Conservation (phyloP, 108 stramenopile species). For the Schizochytrium sp. region DNA sequence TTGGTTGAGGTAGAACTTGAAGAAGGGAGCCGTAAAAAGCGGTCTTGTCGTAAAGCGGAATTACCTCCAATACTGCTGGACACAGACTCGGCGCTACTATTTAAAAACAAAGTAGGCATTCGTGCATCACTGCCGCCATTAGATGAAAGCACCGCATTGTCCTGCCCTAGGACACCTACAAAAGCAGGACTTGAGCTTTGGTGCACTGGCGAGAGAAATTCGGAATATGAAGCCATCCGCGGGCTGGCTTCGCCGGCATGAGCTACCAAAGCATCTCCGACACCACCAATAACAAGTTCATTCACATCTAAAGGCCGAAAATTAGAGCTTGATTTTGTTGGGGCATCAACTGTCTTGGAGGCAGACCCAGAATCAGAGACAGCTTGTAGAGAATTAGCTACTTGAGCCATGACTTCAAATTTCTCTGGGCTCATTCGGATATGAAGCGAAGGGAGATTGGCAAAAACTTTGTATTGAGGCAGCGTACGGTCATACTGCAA, state of each 20-base stretch:
- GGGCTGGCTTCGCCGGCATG: neutral
- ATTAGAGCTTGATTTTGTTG: neutral
- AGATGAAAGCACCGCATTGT: neutral
- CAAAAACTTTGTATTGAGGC: constrained; percentile 34
- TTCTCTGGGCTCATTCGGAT: constrained; percentile 16
- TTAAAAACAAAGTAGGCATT: neutral
- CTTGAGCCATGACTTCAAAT: constrained; percentile 12
- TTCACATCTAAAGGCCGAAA: neutral
- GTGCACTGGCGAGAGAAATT: neutral
- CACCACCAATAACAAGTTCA: constrained; percentile 8
- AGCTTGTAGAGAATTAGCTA: constrained; percentile 20
- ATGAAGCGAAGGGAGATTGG: constrained; percentile 25
- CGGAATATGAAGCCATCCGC: neutral
- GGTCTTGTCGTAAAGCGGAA: neutral
- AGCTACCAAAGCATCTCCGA: neutral
- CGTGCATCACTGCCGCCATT: neutral
- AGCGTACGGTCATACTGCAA: constrained; percentile 42
- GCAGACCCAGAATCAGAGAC: neutral
- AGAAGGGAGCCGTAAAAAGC: neutral
- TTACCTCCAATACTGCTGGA: neutral
- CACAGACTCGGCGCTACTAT: constrained; percentile 24
- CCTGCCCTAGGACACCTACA: neutral
- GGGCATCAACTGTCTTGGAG: too few species aligned
- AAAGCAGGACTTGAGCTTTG: neutral
- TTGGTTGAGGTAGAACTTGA: neutral